Evolutionary conservation across 2,329 filamentous ascomycete genomes (phyloP).

Genomic region (Parasarocladium wereldwijsianum): DNA sequence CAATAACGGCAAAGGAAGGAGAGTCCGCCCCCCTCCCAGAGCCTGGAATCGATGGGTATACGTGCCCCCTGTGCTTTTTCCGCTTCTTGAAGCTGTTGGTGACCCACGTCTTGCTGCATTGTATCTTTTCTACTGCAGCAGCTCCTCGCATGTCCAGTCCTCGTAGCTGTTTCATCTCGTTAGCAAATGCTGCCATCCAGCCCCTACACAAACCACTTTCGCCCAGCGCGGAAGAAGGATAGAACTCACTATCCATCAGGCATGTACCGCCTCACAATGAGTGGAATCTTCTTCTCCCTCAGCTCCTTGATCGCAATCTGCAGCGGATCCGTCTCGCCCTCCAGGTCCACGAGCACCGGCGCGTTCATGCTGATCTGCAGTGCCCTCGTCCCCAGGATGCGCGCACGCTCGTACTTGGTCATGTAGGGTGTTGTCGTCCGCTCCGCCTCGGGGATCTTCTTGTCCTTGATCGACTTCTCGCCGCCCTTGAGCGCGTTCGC

Average conservation of each 20-base stretch:
- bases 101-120: neutral
- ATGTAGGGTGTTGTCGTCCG: conserved; percentile 93
- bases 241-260: conserved; percentile 81
- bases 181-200: neutral
- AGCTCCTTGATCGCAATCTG: conserved; percentile 97
- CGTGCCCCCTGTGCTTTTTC: neutral
- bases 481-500: conserved; percentile 36
- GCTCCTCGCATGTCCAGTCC: conserved; percentile 97
- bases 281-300: conserved; percentile 93
- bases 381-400: conserved; percentile 83
- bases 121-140: conserved; percentile 44
- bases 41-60: neutral
- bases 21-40: too few relatives aligned
- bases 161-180: conserved; percentile 59
- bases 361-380: conserved; percentile 98
- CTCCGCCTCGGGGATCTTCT: conserved; percentile 81
- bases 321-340: conserved; percentile 93
- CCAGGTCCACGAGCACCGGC: conserved; percentile 87
- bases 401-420: conserved; percentile 96
- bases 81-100: neutral
- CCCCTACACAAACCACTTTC: too few relatives aligned
- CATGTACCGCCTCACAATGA: conserved; percentile 89
- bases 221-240: too few relatives aligned
- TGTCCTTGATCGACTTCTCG: conserved; percentile 52
- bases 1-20: too few relatives aligned